Conservation (phyloP, 2,329 filamentous ascomycete species). For the Neonectria punicea region DNA sequence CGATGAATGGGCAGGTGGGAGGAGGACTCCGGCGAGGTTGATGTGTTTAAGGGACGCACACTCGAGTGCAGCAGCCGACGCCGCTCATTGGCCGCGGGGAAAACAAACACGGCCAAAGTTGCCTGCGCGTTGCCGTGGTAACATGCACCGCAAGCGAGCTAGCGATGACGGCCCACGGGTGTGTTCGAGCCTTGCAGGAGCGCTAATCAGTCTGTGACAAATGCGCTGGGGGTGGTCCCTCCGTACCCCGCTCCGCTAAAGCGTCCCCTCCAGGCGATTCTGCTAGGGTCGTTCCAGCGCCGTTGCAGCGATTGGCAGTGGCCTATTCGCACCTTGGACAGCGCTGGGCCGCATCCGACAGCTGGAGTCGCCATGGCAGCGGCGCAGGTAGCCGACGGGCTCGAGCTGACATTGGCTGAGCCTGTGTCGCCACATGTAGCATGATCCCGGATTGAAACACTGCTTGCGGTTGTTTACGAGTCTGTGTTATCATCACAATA, state of each 20-base stretch:
- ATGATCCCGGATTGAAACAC: conserved; percentile 39
- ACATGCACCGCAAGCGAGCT: conserved; percentile 32
- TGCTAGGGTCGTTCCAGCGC: conserved; percentile 25
- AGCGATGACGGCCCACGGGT: conserved; percentile 18
- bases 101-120: conserved; percentile 45
- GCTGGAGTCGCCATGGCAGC: conserved; percentile 47
- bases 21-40: conserved; percentile 39
- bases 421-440: conserved; percentile 26
- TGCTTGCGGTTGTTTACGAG: conserved; percentile 35
- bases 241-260: conserved; percentile 41
- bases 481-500: conserved; percentile 35
- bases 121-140: conserved; percentile 42
- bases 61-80: conserved; percentile 27
- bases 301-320: conserved; percentile 17
- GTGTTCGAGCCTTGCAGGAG: conserved; percentile 29
- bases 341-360: conserved; percentile 24
- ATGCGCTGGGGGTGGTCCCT: conserved; percentile 33
- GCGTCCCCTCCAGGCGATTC: conserved; percentile 35
- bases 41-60: conserved; percentile 48
- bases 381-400: conserved; percentile 36
- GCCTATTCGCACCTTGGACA: neutral
- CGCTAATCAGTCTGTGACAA: conserved; percentile 45
- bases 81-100: conserved; percentile 45
- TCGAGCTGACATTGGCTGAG: conserved; percentile 37
- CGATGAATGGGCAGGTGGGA: conserved; percentile 39